Evolutionary conservation across 2,329 filamentous ascomycete genomes (phyloP).

Genomic region (Dryadomyces quercus-mongolicae): DNA sequence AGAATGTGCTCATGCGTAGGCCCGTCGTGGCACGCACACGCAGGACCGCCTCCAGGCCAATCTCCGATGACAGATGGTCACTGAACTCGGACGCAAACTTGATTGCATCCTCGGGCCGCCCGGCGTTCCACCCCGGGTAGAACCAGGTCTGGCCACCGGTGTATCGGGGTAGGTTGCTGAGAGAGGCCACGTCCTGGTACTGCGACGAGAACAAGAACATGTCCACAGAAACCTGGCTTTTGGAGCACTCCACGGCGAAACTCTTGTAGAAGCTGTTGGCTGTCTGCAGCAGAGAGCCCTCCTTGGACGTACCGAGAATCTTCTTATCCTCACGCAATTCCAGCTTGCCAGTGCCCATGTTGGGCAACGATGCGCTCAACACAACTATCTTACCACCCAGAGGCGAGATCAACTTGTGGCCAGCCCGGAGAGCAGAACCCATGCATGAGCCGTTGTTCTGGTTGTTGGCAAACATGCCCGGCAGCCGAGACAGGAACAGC

Average conservation of each 20-base stretch:
- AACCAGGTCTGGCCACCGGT: slow-evolving; percentile 98
- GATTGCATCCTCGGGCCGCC: slow-evolving; percentile 85
- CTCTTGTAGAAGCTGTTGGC: slow-evolving; percentile 97
- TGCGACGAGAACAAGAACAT: slow-evolving; percentile 96
- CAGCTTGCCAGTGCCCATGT: slow-evolving; percentile 77
- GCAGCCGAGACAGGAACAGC: slow-evolving; percentile 78
- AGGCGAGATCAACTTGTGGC: slow-evolving; percentile 89
- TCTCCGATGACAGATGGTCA: slow-evolving; percentile 92
- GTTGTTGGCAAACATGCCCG: slow-evolving; percentile 93
- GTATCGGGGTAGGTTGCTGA: slow-evolving; percentile 91
- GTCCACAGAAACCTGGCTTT: slow-evolving; percentile 96
- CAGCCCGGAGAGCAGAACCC: slow-evolving; percentile 83
- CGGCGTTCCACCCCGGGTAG: slow-evolving; percentile 96
- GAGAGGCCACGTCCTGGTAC: slow-evolving; percentile 92
- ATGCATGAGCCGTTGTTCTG: slow-evolving; percentile 85
- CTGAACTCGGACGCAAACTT: slow-evolving; percentile 97
- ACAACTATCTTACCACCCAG: slow-evolving; percentile 93
- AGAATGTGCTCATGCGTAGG: slow-evolving; percentile 93
- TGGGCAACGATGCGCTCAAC: slow-evolving; percentile 79
- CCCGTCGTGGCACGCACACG: slow-evolving; percentile 92
- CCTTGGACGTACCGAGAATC: slow-evolving; percentile 83
- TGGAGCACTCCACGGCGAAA: slow-evolving; percentile 96
- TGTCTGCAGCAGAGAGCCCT: slow-evolving; percentile 77
- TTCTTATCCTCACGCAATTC: slow-evolving; percentile 97
- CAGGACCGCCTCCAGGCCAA: slow-evolving; percentile 89